Evolutionary conservation across 495 filamentous ascomycete species (phyloP).

Genomic region (Friedmanniomyces simplex): DNA sequence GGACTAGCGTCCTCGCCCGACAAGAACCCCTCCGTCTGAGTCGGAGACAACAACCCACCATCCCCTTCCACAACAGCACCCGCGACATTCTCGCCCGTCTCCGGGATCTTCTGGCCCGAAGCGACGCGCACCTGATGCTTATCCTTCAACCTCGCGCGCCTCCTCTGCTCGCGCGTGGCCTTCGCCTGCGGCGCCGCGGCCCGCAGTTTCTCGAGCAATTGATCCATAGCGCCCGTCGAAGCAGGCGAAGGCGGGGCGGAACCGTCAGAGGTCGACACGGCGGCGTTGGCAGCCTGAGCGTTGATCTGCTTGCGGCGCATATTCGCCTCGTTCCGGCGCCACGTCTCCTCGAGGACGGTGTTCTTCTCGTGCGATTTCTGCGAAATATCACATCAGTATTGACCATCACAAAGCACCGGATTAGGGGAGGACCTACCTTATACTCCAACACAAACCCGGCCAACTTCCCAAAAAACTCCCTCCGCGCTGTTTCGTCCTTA

Average conservation of each 20-base stretch:
- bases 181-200: conserved; percentile 82
- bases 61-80: neutral
- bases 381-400: neutral
- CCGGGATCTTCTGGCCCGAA: conserved; percentile 73
- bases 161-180: conserved; percentile 77
- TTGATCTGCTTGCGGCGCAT: conserved; percentile 68
- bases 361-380: conserved; percentile 92
- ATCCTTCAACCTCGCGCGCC: conserved; percentile 79
- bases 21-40: conserved; percentile 15
- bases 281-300: conserved; percentile 40
- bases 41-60: conserved; percentile 21
- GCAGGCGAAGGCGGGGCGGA: conserved; percentile 54
- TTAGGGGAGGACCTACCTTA: conserved; percentile 48
- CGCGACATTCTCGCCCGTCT: conserved; percentile 40
- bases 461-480: conserved; percentile 94
- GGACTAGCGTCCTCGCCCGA: conserved; percentile 31
- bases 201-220: conserved; percentile 87
- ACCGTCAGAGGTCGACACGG: conserved; percentile 28
- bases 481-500: conserved; percentile 80
- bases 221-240: conserved; percentile 88
- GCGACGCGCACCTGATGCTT: conserved; percentile 86
- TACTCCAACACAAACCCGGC: conserved; percentile 87
- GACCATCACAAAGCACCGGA: neutral
- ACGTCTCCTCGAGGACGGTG: conserved; percentile 65
- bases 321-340: conserved; percentile 73